These are phyloP conservation scores for Exutisphaerella laricina DNA, from an alignment of 2,329 filamentous ascomycete genomes.

Conservation along the genomic window DNA sequence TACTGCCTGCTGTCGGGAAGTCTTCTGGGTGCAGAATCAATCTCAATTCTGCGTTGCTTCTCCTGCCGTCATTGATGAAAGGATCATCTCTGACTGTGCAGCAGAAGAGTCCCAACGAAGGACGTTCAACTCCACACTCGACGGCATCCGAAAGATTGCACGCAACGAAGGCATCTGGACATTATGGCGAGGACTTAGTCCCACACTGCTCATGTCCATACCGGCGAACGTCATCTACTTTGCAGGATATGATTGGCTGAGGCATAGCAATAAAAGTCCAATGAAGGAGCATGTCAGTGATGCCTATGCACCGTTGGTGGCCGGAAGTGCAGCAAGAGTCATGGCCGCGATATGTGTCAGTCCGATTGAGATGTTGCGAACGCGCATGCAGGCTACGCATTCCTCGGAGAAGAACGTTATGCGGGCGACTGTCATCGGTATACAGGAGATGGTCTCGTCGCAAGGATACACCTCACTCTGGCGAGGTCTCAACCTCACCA, in stretches of 20 bases:
- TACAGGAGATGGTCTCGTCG: conserved; percentile 70
- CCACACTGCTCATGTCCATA: conserved; percentile 87
- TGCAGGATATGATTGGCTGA: conserved; percentile 93
- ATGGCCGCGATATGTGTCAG: conserved; percentile 77
- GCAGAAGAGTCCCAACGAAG: conserved; percentile 80
- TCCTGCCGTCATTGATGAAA: conserved; percentile 36
- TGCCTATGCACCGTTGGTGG: conserved; percentile 70
- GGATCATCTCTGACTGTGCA: conserved; percentile 62
- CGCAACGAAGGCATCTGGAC: conserved; percentile 82
- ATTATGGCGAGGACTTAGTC: conserved; percentile 89
- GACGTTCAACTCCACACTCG: conserved; percentile 83
- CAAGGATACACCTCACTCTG: conserved; percentile 80
- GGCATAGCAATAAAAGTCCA: conserved; percentile 67
- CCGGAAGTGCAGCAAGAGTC: conserved; percentile 71
- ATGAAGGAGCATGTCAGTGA: conserved; percentile 57
- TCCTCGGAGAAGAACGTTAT: conserved; percentile 59
- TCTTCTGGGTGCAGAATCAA: conserved; percentile 91
- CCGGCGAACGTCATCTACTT: conserved; percentile 98
- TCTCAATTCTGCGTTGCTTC: conserved; percentile 70
- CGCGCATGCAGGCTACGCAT: conserved; percentile 67
- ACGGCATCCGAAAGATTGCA: conserved; percentile 90
- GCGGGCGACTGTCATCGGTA: conserved; percentile 66
- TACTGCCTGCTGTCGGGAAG: conserved; percentile 90
- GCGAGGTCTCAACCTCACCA: conserved; percentile 81
- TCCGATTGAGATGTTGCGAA: conserved; percentile 91